A percentile compares a stretch with the other conserved stretches of the same genome.
Evolutionary conservation across 2,329 filamentous ascomycete genomes (phyloP).

Genomic region (Ophiostoma ips): DNA sequence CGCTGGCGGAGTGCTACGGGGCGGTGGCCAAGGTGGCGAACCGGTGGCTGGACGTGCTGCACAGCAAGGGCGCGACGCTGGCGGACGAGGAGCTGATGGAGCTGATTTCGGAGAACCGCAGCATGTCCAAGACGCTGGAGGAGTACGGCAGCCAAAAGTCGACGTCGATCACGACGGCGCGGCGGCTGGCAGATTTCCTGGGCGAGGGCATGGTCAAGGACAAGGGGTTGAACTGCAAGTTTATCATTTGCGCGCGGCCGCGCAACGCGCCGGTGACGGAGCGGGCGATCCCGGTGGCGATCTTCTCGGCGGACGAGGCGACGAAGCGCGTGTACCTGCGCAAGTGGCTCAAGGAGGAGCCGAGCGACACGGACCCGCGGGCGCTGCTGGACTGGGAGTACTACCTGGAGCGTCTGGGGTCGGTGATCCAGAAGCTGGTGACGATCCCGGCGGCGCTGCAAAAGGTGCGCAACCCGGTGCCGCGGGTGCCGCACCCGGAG

Average conservation of each 20-base stretch:
- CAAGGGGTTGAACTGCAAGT: slow-evolving; percentile 98
- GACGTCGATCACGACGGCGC: slow-evolving; percentile 97
- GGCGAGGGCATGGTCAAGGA: slow-evolving; percentile 99
- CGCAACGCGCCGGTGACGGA: slow-evolving; percentile 88
- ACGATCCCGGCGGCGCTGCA: slow-evolving; percentile 95
- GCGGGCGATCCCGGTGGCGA: slow-evolving; percentile 83
- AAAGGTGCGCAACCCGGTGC: slow-evolving; percentile 88
- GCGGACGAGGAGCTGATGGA: slow-evolving; percentile 97
- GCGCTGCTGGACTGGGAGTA: slow-evolving; percentile 93
- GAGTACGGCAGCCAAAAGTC: slow-evolving; percentile 95
- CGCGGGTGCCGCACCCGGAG: slow-evolving; percentile 83
- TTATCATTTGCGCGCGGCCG: slow-evolving; percentile 85
- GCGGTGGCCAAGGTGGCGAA: slow-evolving; percentile 93
- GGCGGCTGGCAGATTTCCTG: slow-evolving; percentile 85
- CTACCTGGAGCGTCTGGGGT: slow-evolving; percentile 88
- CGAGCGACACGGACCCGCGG: slow-evolving; percentile 77
- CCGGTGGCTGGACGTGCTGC: slow-evolving; percentile 87
- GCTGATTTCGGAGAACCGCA: slow-evolving; percentile 98
- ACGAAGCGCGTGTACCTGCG: slow-evolving; percentile 81
- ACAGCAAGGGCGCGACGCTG: slow-evolving; percentile 75
- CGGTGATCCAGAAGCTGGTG: slow-evolving; percentile 96
- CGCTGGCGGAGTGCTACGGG: slow-evolving; percentile 74
- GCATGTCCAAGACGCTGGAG: slow-evolving; percentile 91
- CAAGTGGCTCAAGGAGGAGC: slow-evolving; percentile 93
- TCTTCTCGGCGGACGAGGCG: slow-evolving; percentile 84